These are phyloP conservation scores for Dunaliella primolecta DNA, from an alignment of 139 green algal species.

Conservation along the genomic window DNA sequence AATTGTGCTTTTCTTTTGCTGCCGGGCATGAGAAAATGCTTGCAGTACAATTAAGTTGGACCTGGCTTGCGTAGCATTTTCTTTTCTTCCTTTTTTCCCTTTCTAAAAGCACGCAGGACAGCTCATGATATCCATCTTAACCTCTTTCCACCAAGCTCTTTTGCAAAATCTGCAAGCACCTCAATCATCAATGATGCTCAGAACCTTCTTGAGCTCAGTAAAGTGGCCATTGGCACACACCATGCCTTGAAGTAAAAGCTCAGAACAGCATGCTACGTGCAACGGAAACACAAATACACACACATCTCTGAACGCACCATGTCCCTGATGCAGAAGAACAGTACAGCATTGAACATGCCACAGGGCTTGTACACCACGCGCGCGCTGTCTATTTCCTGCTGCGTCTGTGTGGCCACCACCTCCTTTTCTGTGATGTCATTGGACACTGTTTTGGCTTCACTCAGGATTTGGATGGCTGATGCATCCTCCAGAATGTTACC, in stretches of 20 bases:
- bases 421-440: conserved; percentile 73
- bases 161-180: no score
- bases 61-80: no score
- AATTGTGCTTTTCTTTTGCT: no score
- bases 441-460: conserved; percentile 60
- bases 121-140: not conserved
- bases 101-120: no score
- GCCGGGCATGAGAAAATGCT: no score
- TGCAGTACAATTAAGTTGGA: no score
- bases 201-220: no score
- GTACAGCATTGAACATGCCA: conserved; percentile 56
- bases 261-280: not conserved
- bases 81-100: no score
- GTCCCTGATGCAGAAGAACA: conserved; percentile 72
- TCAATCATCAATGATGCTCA: no score
- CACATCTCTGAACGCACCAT: conserved; percentile 37
- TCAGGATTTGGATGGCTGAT: conserved; percentile 64
- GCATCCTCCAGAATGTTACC: conserved; percentile 79
- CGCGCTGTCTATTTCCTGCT: conserved; percentile 53
- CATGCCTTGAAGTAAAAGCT: no score
- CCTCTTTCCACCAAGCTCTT: not conserved
- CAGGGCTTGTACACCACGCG: conserved; percentile 52
- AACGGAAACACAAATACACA: not conserved
- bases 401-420: conserved; percentile 48
- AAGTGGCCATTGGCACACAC: no score